Conservation (phyloP, 2,329 filamentous ascomycete species). For the Diaporthe australafricana region DNA sequence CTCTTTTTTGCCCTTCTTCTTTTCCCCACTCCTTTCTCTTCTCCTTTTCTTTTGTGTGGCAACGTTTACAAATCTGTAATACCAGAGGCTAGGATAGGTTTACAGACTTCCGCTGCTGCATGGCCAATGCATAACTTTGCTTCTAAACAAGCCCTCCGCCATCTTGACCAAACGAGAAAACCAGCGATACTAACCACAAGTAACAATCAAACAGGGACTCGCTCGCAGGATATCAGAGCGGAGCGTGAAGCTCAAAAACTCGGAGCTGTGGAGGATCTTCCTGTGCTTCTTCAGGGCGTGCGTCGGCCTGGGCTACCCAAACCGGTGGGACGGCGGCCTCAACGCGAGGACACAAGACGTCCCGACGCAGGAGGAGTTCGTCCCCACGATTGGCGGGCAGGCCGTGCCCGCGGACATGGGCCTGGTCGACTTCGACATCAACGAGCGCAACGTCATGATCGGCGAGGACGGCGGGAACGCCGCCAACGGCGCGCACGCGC, state of each 20-base stretch:
- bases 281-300: slow-evolving; percentile 15
- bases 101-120: no score
- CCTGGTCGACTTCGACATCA: slow-evolving; percentile 10
- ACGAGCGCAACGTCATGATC: slow-evolving; percentile 25
- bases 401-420: neutral
- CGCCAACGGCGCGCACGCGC: neutral
- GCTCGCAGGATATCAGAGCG: neutral
- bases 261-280: slow-evolving; percentile 1
- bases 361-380: neutral
- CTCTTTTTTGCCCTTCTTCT: no score
- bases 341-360: neutral
- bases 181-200: neutral
- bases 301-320: slow-evolving; percentile 1
- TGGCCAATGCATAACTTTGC: no score
- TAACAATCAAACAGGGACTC: neutral
- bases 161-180: neutral
- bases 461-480: neutral
- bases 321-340: neutral
- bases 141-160: neutral
- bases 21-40: no score
- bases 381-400: neutral
- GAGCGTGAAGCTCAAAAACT: neutral
- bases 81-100: no score
- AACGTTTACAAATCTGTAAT: neutral
- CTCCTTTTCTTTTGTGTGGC: neutral